Conservation (phyloP, 495 filamentous ascomycete species). For the Hypoxylon crocopeplum region DNA sequence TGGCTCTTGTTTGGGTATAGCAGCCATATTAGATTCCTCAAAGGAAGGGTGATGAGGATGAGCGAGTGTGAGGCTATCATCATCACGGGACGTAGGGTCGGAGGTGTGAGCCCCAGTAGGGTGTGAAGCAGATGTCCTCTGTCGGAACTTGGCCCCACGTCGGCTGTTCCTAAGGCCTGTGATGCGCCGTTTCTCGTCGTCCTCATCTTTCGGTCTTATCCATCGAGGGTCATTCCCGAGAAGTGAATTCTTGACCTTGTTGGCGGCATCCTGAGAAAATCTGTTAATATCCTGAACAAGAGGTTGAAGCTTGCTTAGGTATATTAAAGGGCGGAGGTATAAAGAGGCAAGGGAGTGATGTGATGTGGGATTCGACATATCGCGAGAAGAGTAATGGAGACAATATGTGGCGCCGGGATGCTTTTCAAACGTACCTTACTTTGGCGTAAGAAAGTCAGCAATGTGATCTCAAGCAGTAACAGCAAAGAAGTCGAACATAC, state of each 20-base stretch:
- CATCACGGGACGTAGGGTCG: conserved; percentile 2
- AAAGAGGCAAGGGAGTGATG: neutral
- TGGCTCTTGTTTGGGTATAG: neutral
- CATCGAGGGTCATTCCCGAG: conserved; percentile 56
- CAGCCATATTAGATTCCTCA: conserved; percentile 5
- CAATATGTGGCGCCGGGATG: too few species aligned
- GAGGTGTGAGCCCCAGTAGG: neutral
- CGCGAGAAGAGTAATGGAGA: too few species aligned
- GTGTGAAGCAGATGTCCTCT: neutral
- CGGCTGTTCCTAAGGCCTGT: conserved; percentile 38
- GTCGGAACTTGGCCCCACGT: conserved; percentile 24
- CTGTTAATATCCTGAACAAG: conserved; percentile 5
- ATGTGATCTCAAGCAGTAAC: conserved; percentile 2
- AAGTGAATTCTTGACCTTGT: conserved; percentile 55
- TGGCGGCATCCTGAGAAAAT: conserved; percentile 46
- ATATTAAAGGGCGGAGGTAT: neutral
- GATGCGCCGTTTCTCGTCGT: conserved; percentile 51
- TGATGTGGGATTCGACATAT: neutral
- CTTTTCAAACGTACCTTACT: conserved; percentile 39
- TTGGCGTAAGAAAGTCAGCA: conserved; percentile 23
- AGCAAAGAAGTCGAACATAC: conserved; percentile 31
- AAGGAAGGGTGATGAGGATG: conserved; percentile 33
- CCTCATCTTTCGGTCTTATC: conserved; percentile 52
- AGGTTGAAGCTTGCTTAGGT: neutral
- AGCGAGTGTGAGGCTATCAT: conserved; percentile 25